Conservation (phyloP, 257 asterid species). For the Plantago elongata region DNA sequence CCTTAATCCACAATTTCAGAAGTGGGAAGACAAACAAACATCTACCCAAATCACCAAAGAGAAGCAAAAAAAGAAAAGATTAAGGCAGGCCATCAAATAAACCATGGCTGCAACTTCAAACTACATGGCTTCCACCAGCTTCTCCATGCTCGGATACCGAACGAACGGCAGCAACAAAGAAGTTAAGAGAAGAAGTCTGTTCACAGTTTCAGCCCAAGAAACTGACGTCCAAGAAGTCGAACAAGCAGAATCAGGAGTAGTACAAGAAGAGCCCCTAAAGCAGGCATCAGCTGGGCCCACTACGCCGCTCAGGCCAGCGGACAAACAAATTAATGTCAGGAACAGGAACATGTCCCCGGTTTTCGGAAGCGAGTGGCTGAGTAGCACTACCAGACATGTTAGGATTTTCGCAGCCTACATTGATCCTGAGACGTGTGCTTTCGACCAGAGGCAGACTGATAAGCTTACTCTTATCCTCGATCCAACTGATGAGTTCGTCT, state of each 20-base stretch:
- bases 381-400: constrained; percentile 75
- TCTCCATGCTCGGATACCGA: constrained; percentile 50
- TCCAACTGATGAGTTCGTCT: constrained; percentile 78
- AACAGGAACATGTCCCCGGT: constrained; percentile 69
- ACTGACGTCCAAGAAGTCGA: constrained; percentile 35
- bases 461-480: constrained; percentile 83
- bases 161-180: constrained; percentile 24
- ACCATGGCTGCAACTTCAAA: constrained; percentile 65
- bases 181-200: constrained; percentile 24
- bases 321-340: constrained; percentile 53
- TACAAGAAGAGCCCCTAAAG: constrained; percentile 12
- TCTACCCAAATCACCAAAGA: neutral
- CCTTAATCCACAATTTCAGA: constrained; percentile 4
- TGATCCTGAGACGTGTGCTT: constrained; percentile 72
- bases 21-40: too few relatives aligned
- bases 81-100: neutral
- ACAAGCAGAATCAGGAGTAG: constrained; percentile 22
- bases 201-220: constrained; percentile 48
- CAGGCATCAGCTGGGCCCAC: constrained; percentile 4
- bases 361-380: constrained; percentile 86
- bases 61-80: neutral
- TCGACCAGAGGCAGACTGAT: constrained; percentile 81
- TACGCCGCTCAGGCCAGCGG: constrained; percentile 56
- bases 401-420: constrained; percentile 79
- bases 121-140: constrained; percentile 47